Base-by-base conservation (phyloP, 2,329 filamentous ascomycete species). In the Bipolaris gigantea region DNA sequence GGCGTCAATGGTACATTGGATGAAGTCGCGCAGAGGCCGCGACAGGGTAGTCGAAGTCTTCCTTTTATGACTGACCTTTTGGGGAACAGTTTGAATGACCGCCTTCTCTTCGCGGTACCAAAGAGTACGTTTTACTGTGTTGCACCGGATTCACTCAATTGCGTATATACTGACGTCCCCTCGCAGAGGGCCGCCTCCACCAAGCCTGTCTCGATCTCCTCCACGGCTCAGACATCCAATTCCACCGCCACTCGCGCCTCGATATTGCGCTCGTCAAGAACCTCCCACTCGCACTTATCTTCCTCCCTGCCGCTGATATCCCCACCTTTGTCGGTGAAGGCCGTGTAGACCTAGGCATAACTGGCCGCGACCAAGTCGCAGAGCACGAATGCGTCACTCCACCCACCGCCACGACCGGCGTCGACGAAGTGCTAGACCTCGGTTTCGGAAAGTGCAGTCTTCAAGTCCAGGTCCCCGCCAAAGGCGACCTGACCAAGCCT, bases 211-310 rank as follows among this genome's bases (percentile, higher is more conserved):
- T 99, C 46, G 92, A 97, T 74, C 87, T 99, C 47, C 89, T 99
- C 50, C 84, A 92, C 71, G 94, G 94, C 62, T 91, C 89, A 68
- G 94, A 99, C 75, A 93, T 99, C 67, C 92, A 99, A 76, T 99
- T 99, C 80, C 88, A 90, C 74, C 88, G 94, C 71, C 92, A 97
- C 80, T 92, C 89, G 74, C 89, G 94, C 55, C 89, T 97, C 68
- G 94, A 99, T 75, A 97, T 99, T 71, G 94, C 94, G 15, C 87
- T 99, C 23, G 94, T 97, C 72, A 96, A 97, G 81, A 99, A 99
- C 78, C 86, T 94, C 25, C 90, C 90, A 33, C 91, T 99, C 67
- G 94, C 94, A 15, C 89, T 99, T 56, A 87, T 99, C 72, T 99
- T 99, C 81, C 89, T 99, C 23, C 94, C 94, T 27, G 94, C 93